These are phyloP conservation scores for Penicillium ochrochloron DNA, from an alignment of 495 filamentous ascomycete genomes.

Conservation along the genomic window DNA sequence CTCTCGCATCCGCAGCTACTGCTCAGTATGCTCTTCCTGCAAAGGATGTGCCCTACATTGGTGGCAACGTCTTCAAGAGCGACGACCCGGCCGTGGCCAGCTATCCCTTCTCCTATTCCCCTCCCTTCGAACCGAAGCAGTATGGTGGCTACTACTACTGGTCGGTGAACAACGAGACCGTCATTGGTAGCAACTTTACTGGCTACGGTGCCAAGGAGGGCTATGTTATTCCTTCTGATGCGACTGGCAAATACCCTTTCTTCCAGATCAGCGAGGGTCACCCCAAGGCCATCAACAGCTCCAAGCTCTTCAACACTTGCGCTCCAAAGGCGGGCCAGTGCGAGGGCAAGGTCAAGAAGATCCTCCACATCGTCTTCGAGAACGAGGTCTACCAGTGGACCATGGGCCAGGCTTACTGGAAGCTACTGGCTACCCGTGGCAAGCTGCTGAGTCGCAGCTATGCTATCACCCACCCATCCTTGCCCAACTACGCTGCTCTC, in stretches of 20 bases:
- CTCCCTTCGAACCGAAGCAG: conserved; percentile 17
- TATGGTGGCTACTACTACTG: conserved; percentile 28
- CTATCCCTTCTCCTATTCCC: conserved; percentile 18
- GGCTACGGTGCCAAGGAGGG: conserved; percentile 8
- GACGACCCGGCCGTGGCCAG: conserved; percentile 13
- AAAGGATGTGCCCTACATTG: conserved; percentile 5
- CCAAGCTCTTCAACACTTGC: neutral
- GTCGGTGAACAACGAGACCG: conserved; percentile 26
- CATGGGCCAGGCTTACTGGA: conserved; percentile 20
- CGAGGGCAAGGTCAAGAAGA: conserved; percentile 26
- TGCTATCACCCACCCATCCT: conserved; percentile 18
- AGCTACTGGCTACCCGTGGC: conserved; percentile 24
- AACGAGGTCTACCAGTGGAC: conserved; percentile 29
- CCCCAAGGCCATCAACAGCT: conserved; percentile 15
- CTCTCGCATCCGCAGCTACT: neutral
- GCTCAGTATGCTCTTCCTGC: conserved; percentile 12
- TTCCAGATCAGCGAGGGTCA: conserved; percentile 19
- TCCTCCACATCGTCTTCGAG: conserved; percentile 28
- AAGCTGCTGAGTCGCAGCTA: conserved; percentile 21
- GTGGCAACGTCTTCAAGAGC: conserved; percentile 11
- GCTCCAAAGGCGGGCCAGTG: neutral
- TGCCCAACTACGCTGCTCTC: conserved; percentile 22
- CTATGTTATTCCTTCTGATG: conserved; percentile 7
- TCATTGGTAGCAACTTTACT: conserved; percentile 19
- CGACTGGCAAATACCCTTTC: conserved; percentile 18